These are phyloP conservation scores for Oropetium thomaeum DNA, from an alignment of 176 grass and related monocot genomes.

Conservation along the genomic window DNA sequence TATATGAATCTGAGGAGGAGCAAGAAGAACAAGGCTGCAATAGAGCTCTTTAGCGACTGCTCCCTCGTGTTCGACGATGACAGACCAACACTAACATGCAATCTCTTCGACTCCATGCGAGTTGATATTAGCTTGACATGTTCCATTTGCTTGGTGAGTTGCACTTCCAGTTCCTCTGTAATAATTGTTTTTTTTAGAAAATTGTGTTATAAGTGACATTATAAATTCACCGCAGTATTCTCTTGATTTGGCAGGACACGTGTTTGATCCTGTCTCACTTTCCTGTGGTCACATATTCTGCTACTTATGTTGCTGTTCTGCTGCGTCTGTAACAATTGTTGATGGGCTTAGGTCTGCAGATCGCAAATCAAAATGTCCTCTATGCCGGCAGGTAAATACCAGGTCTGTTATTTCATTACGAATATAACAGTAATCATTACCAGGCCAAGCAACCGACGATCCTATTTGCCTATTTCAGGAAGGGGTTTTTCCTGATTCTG, in stretches of 20 bases:
- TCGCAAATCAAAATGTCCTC: conserved; percentile 68
- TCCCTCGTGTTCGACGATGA: conserved; percentile 66
- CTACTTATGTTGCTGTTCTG: conserved; percentile 83
- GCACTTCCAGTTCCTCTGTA: conserved; percentile 18
- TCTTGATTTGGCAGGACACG: conserved; percentile 45
- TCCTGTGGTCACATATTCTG: conserved; percentile 89
- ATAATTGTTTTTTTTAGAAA: no score
- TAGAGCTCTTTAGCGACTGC: conserved; percentile 73
- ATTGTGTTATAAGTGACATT: not conserved
- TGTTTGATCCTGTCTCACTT: conserved; percentile 81
- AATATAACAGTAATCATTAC: not conserved
- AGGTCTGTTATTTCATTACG: not conserved
- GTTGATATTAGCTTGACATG: conserved; percentile 87
- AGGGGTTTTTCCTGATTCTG: conserved; percentile 56
- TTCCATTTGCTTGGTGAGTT: conserved; percentile 84
- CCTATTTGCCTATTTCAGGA: conserved; percentile 43
- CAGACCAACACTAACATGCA: conserved; percentile 63
- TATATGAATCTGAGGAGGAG: conserved; percentile 78
- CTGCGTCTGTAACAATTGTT: conserved; percentile 72
- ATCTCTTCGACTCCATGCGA: conserved; percentile 67
- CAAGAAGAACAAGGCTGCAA: conserved; percentile 35
- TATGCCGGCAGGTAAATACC: conserved; percentile 63
- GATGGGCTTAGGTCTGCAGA: conserved; percentile 63
- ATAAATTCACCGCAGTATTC: not conserved
- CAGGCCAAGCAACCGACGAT: not conserved